Evolutionary conservation across 441 rosid species (phyloP).

Genomic region (Euphorbia celastroides): DNA sequence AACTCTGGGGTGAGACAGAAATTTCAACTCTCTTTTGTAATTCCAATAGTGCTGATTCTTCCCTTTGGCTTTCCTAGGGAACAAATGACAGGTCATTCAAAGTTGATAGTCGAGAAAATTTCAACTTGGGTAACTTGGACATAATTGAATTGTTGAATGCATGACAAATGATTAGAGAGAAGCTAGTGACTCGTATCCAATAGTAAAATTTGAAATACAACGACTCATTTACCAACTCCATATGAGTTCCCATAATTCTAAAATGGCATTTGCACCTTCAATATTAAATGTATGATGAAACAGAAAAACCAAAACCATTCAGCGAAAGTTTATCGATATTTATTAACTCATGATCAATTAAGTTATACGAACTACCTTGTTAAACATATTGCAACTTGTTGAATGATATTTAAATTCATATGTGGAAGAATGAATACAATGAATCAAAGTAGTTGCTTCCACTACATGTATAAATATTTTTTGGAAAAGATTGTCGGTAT

Average conservation of each 20-base stretch:
- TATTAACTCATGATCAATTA: background rate
- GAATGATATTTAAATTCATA: background rate
- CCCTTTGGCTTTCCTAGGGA: conserved; percentile 54
- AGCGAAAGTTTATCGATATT: background rate
- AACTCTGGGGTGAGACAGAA: conserved; percentile 41
- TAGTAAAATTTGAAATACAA: background rate
- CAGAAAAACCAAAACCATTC: background rate
- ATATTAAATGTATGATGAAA: background rate
- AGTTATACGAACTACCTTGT: background rate
- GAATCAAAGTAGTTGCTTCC: background rate
- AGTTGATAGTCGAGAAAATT: conserved; percentile 5
- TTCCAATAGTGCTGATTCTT: conserved; percentile 44
- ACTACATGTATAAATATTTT: background rate
- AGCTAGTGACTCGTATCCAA: background rate
- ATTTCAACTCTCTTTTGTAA: conserved; percentile 62
- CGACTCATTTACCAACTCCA: background rate
- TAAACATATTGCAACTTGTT: background rate
- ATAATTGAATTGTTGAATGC: background rate
- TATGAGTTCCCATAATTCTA: background rate
- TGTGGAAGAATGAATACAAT: background rate
- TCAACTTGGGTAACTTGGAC: background rate
- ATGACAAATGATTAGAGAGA: background rate
- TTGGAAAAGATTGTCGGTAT: background rate
- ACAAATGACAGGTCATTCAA: conserved; percentile 5
- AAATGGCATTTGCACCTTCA: background rate